These are phyloP conservation scores for Candida endomychidarum DNA, from an alignment of 805 yeast genomes.

Conservation along the genomic window DNA sequence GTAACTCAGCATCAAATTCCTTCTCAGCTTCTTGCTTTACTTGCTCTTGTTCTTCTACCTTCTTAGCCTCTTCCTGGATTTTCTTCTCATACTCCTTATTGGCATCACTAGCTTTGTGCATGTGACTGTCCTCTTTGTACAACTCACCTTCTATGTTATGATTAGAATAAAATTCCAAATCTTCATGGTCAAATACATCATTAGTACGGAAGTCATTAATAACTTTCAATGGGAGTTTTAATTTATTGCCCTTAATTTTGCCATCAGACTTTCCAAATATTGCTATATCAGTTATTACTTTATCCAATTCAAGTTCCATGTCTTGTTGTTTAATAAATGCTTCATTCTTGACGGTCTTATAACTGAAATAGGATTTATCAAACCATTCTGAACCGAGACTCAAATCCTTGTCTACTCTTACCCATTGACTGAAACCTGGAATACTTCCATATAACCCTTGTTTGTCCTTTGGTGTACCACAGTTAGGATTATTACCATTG, in stretches of 20 bases:
- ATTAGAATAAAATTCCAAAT: constrained; percentile 16
- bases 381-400: constrained; percentile 45
- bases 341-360: constrained; percentile 25
- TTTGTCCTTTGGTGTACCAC: constrained; percentile 26
- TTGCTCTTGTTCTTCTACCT: background rate
- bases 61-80: constrained; percentile 4
- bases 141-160: constrained; percentile 14
- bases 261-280: constrained; percentile 37
- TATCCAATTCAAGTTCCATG: constrained; percentile 14
- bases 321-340: constrained; percentile 17
- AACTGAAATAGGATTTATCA: constrained; percentile 38
- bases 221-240: constrained; percentile 28
- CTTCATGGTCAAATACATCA: constrained; percentile 29
- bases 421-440: constrained; percentile 36
- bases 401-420: constrained; percentile 47
- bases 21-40: constrained; percentile 1
- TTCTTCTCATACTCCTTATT: constrained; percentile 10
- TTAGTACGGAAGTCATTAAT: constrained; percentile 27
- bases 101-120: constrained; percentile 16
- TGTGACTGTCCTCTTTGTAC: constrained; percentile 13
- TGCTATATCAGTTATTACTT: constrained; percentile 42
- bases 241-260: constrained; percentile 37
- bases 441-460: constrained; percentile 29
- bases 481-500: constrained; percentile 19
- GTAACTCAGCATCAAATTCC: background rate